Evolutionary conservation across 768 basidiomycete species (phyloP).

Genomic region (Rhodotorula graminis): DNA sequence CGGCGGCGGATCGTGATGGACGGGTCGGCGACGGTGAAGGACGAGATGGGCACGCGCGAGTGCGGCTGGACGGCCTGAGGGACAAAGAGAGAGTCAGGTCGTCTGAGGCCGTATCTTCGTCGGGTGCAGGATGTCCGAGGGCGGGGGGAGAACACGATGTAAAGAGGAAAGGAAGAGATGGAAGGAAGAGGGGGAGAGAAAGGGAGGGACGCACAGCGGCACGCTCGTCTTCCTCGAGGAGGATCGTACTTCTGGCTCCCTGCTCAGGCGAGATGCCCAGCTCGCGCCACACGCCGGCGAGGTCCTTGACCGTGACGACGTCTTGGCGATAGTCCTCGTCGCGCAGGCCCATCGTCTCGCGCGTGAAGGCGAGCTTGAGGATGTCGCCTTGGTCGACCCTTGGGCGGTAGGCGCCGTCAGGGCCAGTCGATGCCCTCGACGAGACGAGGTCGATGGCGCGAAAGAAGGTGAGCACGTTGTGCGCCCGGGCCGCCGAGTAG

Average conservation of each 20-base stretch:
- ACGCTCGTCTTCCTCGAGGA: conserved; percentile 22
- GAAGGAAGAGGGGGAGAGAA: background rate
- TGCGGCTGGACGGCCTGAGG: conserved; percentile 18
- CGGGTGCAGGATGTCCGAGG: too few relatives aligned
- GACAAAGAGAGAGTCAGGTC: background rate
- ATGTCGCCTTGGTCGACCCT: conserved; percentile 3
- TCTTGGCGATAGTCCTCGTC: conserved; percentile 18
- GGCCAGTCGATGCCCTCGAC: too few relatives aligned
- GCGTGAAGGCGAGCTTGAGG: conserved; percentile 23
- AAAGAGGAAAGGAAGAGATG: too few relatives aligned
- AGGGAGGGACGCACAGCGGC: conserved; percentile 2
- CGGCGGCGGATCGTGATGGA: background rate
- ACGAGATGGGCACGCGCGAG: conserved; percentile 9
- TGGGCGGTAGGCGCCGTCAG: background rate
- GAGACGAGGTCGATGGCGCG: conserved; percentile 14
- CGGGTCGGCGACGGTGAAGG: background rate
- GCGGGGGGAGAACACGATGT: too few relatives aligned
- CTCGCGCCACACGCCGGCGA: conserved; percentile 24
- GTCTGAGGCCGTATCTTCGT: too few relatives aligned
- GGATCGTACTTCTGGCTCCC: conserved; percentile 13
- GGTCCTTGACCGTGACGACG: conserved; percentile 34
- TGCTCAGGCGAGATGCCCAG: background rate
- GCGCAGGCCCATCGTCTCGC: conserved; percentile 34
- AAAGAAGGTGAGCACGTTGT: conserved; percentile 28
- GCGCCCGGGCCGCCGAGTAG: conserved; percentile 20